A percentile compares a stretch with the other conserved stretches of the same genome.
These are phyloP conservation scores for Camellia oleifera DNA, from an alignment of 179 eudicot genomes.

Conservation along the genomic window DNA sequence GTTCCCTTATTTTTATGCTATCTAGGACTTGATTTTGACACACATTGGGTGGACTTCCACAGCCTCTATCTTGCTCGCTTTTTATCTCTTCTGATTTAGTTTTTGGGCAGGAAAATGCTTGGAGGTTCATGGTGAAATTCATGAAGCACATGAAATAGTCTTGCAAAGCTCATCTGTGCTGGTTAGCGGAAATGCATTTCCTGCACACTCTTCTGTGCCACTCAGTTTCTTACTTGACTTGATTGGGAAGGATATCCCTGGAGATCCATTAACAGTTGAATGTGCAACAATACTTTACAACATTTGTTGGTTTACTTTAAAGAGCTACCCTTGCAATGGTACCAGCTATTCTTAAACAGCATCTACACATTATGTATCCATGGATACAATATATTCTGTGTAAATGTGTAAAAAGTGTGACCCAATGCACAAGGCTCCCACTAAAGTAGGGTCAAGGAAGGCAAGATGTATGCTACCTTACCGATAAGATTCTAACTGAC, in stretches of 20 bases:
- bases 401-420: no score
- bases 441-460: no score
- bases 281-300: constrained; percentile 63
- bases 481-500: no score
- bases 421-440: no score
- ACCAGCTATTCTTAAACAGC: constrained; percentile 45
- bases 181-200: constrained; percentile 45
- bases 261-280: constrained; percentile 62
- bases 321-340: constrained; percentile 34
- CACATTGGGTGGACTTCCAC: not conserved
- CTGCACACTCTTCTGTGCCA: constrained; percentile 38
- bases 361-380: not conserved
- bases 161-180: constrained; percentile 59
- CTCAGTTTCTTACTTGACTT: constrained; percentile 36
- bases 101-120: constrained; percentile 54
- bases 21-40: not conserved
- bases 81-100: constrained; percentile 13
- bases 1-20: not conserved
- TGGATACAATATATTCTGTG: no score
- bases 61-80: not conserved
- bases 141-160: constrained; percentile 43
- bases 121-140: constrained; percentile 39
- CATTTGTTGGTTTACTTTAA: constrained; percentile 56
- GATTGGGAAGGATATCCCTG: constrained; percentile 45
- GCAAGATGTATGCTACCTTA: no score